Conservation (phyloP, 2,329 filamentous ascomycete genomes). For the Cytospora piceae region DNA sequence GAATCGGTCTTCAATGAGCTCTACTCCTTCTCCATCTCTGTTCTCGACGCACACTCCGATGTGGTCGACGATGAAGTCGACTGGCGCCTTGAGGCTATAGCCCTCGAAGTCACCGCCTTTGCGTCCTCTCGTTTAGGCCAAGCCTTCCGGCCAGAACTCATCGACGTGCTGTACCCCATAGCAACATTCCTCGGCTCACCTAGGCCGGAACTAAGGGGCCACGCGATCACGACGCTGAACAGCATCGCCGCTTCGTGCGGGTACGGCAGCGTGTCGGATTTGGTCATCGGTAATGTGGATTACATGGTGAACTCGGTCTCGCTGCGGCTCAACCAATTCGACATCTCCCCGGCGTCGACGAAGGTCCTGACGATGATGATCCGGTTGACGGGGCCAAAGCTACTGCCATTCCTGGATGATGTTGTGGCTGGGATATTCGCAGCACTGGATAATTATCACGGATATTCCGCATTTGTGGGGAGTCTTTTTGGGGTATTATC, state of each 20-base stretch:
- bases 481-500: constrained; percentile 80
- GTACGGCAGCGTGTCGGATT: constrained; percentile 72
- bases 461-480: constrained; percentile 85
- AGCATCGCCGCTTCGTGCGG: constrained; percentile 74
- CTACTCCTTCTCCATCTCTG: constrained; percentile 68
- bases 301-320: constrained; percentile 95
- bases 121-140: constrained; percentile 69
- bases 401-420: constrained; percentile 91
- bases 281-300: constrained; percentile 90
- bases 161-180: constrained; percentile 91
- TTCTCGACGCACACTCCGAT: constrained; percentile 60
- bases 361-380: constrained; percentile 96
- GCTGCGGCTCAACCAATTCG: constrained; percentile 85
- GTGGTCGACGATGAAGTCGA: constrained; percentile 50
- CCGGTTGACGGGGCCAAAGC: constrained; percentile 74
- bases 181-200: constrained; percentile 82
- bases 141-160: constrained; percentile 80
- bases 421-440: constrained; percentile 89
- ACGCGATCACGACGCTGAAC: constrained; percentile 84
- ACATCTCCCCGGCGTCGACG: constrained; percentile 88
- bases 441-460: constrained; percentile 92
- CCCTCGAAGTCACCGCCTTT: constrained; percentile 78
- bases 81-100: constrained; percentile 77
- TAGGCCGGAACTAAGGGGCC: constrained; percentile 69
- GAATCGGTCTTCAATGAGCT: constrained; percentile 63